A percentile compares a stretch with the other conserved stretches of the same genome.
phyloP scores from a whole-genome alignment of 306 rosid genomes.

The Castanea sativa region DNA sequence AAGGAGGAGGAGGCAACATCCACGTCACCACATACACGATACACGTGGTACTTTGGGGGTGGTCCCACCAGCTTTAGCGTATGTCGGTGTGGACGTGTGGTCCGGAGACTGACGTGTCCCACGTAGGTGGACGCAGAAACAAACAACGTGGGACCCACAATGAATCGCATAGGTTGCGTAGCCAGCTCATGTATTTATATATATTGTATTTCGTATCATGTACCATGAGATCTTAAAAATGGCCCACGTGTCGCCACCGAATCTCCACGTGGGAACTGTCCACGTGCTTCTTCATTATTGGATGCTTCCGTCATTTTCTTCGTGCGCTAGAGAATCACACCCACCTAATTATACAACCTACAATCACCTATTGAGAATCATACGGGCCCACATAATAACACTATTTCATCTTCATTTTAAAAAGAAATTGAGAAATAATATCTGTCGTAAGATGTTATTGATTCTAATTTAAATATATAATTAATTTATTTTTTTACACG shows the following conservation, averaged over 20 bases:
- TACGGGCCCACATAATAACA: too few species aligned
- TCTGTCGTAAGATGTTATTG: too few species aligned
- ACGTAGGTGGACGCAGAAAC: neutral
- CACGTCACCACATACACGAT: slow-evolving; percentile 93
- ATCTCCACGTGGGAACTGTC: slow-evolving; percentile 14
- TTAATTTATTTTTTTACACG: too few species aligned
- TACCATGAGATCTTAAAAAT: slow-evolving; percentile 5
- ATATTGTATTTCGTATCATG: neutral
- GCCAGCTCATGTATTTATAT: slow-evolving; percentile 11
- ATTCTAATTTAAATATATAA: too few species aligned
- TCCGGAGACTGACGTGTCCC: too few species aligned
- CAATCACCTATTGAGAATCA: too few species aligned
- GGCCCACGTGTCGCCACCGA: slow-evolving; percentile 22
- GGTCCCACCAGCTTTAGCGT: too few species aligned
- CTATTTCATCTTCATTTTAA: too few species aligned
- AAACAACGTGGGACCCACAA: slow-evolving; percentile 9
- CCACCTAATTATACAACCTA: too few species aligned
- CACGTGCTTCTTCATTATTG: slow-evolving; percentile 6
- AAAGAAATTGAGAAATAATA: too few species aligned
- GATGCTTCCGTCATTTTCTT: neutral
- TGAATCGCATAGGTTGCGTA: slow-evolving; percentile 10
- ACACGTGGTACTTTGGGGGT: too few species aligned
- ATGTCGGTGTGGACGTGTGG: too few species aligned
- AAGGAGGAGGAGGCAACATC: slow-evolving; percentile 44
- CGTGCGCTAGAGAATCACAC: neutral